phyloP scores from a whole-genome alignment of 768 basidiomycete genomes.

The Naganishia vaughanmartiniae region DNA sequence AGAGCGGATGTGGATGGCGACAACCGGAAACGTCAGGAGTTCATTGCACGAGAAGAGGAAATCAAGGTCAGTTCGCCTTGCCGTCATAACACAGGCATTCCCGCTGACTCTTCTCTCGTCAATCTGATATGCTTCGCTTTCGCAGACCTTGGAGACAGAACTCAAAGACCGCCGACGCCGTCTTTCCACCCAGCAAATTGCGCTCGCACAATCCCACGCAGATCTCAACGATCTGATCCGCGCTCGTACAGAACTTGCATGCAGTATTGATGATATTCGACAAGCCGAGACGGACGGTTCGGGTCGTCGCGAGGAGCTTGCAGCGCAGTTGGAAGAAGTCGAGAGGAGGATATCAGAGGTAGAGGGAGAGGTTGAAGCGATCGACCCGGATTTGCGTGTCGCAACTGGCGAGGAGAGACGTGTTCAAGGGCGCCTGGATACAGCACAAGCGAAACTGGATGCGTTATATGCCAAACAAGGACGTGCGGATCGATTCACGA shows the following conservation, averaged over 20 bases:
- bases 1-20: conserved; percentile 76
- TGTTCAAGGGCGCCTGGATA: conserved; percentile 66
- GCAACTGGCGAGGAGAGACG: conserved; percentile 55
- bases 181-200: conserved; percentile 67
- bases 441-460: conserved; percentile 66
- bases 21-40: conserved; percentile 77
- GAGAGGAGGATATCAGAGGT: conserved; percentile 65
- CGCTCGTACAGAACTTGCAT: conserved; percentile 79
- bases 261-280: conserved; percentile 72
- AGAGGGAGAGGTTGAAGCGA: conserved; percentile 35
- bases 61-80: conserved; percentile 62
- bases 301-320: conserved; percentile 63
- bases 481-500: conserved; percentile 77
- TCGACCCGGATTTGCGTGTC: conserved; percentile 65
- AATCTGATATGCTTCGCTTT: too few species aligned
- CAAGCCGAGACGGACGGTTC: conserved; percentile 65
- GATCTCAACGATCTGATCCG: conserved; percentile 86
- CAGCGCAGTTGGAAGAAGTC: conserved; percentile 63
- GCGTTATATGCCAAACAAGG: conserved; percentile 88
- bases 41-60: conserved; percentile 76
- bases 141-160: conserved; percentile 68
- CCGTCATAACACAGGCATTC: too few species aligned
- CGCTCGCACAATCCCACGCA: conserved; percentile 70
- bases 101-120: background rate
- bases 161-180: conserved; percentile 69